Evolutionary conservation across 1,284 basidiomycete genomes (phyloP).

Genomic region (Mrakiaceae sp.): DNA sequence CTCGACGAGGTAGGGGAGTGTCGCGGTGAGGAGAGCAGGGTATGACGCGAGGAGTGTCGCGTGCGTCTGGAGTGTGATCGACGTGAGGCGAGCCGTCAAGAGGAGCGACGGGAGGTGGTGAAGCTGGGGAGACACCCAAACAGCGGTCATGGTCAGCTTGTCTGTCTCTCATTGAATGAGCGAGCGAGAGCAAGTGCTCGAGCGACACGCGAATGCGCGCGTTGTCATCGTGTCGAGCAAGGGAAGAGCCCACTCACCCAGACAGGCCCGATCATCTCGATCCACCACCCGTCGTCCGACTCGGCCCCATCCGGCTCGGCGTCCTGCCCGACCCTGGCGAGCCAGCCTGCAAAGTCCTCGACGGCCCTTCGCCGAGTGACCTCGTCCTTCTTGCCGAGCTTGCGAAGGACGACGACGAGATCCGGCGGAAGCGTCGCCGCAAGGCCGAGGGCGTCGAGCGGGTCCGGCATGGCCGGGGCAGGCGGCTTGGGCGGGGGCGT

Average conservation of each 20-base stretch:
- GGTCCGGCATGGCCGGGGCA: conserved; percentile 71
- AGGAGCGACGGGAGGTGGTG: conserved; percentile 76
- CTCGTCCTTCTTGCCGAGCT: conserved; percentile 81
- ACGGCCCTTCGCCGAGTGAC: conserved; percentile 76
- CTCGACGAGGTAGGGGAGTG: conserved; percentile 52
- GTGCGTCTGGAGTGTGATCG: conserved; percentile 64
- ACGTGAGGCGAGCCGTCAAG: conserved; percentile 57
- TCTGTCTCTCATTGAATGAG: not conserved
- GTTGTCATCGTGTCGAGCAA: not conserved
- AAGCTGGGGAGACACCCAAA: conserved; percentile 41
- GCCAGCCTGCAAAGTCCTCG: conserved; percentile 70
- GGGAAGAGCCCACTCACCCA: conserved; percentile 54
- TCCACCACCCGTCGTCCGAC: conserved; percentile 24
- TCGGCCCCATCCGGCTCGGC: conserved; percentile 31
- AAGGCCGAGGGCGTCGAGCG: conserved; percentile 77
- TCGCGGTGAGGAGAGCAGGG: conserved; percentile 43
- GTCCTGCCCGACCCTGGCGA: conserved; percentile 39
- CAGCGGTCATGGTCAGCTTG: not conserved
- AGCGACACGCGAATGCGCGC: too few relatives aligned
- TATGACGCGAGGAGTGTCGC: conserved; percentile 49
- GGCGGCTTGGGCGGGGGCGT: conserved; percentile 83
- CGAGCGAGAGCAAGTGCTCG: conserved; percentile 4
- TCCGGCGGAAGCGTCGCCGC: conserved; percentile 66
- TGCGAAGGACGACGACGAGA: conserved; percentile 68
- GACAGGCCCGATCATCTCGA: conserved; percentile 58